phyloP scores from a whole-genome alignment of 148 eudicot genomes.

The Gaultheria prostrata region DNA sequence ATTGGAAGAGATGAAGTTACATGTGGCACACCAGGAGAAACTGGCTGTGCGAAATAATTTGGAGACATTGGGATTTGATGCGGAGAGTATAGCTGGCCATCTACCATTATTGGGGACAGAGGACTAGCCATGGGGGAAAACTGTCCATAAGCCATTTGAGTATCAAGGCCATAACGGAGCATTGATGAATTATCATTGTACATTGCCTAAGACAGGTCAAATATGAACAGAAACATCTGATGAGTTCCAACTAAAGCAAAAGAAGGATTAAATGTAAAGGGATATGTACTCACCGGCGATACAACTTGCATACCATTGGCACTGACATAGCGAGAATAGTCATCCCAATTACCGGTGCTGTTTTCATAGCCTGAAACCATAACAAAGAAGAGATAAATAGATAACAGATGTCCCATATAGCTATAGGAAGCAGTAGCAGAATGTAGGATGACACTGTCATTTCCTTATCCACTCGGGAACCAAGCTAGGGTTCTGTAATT shows the following conservation, averaged over 20 bases:
- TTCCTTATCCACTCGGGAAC: neutral
- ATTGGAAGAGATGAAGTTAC: slow-evolving; percentile 55
- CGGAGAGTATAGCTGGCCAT: slow-evolving; percentile 76
- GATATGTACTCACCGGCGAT: slow-evolving; percentile 69
- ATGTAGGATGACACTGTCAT: neutral
- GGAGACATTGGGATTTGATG: slow-evolving; percentile 83
- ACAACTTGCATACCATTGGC: slow-evolving; percentile 79
- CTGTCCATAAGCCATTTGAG: slow-evolving; percentile 90
- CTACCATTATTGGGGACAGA: slow-evolving; percentile 77
- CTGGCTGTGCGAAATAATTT: slow-evolving; percentile 65
- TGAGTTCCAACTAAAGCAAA: neutral
- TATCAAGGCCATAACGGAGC: slow-evolving; percentile 65
- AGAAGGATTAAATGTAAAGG: neutral
- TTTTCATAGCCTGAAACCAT: slow-evolving; percentile 64
- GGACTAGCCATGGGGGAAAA: slow-evolving; percentile 84
- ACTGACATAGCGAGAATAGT: slow-evolving; percentile 71
- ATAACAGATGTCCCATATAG: neutral
- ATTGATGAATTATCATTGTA: slow-evolving; percentile 77
- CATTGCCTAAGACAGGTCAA: slow-evolving; percentile 47
- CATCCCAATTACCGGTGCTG: slow-evolving; percentile 65
- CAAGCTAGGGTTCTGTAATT: neutral
- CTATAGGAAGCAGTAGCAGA: neutral
- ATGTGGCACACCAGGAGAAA: slow-evolving; percentile 71
- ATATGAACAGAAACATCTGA: slow-evolving; percentile 10
- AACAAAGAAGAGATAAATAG: neutral